A percentile compares a stretch with the other conserved stretches of the same genome.
Evolutionary conservation across 164 flowering plant genomes (phyloP).

Genomic region (Taxillus chinensis): DNA sequence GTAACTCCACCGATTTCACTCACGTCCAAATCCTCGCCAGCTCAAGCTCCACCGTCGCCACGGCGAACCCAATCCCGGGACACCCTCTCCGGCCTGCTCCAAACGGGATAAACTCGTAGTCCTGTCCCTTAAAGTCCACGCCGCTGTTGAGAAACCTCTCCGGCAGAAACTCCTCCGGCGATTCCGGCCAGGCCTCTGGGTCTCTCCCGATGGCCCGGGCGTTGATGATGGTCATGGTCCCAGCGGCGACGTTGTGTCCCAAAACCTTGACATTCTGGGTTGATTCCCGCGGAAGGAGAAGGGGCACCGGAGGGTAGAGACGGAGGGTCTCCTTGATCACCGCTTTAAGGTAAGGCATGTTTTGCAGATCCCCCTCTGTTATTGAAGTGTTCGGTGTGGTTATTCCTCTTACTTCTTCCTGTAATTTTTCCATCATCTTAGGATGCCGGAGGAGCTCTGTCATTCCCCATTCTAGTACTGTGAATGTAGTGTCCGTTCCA

Average conservation of each 20-base stretch:
- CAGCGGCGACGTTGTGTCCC: slow-evolving; percentile 19
- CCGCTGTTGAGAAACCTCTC: slow-evolving; percentile 21
- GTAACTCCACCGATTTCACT: slow-evolving; percentile 1
- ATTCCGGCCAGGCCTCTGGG: slow-evolving; percentile 17
- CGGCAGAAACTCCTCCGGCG: slow-evolving; percentile 25
- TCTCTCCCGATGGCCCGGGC: slow-evolving; percentile 24
- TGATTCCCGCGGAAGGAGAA: slow-evolving; percentile 16
- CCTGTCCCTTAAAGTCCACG: slow-evolving; percentile 19
- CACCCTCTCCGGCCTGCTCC: slow-evolving; percentile 27
- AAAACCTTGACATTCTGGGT: slow-evolving; percentile 10
- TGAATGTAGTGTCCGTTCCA: slow-evolving; percentile 32
- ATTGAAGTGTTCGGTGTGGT: slow-evolving; percentile 1
- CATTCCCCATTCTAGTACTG: slow-evolving; percentile 36
- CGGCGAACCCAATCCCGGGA: slow-evolving; percentile 15
- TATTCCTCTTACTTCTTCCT: slow-evolving; percentile 20
- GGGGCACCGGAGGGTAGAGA: slow-evolving; percentile 20
- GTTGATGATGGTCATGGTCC: slow-evolving; percentile 15
- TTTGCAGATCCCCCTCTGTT: slow-evolving; percentile 9
- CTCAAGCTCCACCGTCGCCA: slow-evolving; percentile 10
- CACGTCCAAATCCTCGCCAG: slow-evolving; percentile 18
- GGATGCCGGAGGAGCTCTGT: slow-evolving; percentile 29
- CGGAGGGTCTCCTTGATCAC: no score
- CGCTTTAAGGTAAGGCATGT: slow-evolving; percentile 23
- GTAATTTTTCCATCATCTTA: slow-evolving; percentile 22
- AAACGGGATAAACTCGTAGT: slow-evolving; percentile 15